phyloP scores from a whole-genome alignment of 257 asterid genomes.

The Solanum pennellii region DNA sequence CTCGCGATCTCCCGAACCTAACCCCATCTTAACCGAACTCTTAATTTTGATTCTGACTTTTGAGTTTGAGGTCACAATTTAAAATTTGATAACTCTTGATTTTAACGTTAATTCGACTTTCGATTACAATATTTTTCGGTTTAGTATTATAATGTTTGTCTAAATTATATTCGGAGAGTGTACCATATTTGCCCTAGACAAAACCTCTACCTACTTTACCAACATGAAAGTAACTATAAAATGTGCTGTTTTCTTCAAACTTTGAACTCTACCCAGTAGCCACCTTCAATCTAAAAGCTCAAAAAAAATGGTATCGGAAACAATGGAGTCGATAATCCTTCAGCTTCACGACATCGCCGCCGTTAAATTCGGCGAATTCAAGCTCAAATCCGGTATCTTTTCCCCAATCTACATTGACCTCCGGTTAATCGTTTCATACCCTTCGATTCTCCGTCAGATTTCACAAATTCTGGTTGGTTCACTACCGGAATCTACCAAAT shows the following conservation, averaged over 20 bases:
- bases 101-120: accelerated
- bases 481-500: slow-evolving; percentile 47
- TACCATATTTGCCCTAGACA: not conserved
- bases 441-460: slow-evolving; percentile 63
- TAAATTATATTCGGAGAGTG: not conserved
- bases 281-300: not conserved
- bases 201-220: not conserved
- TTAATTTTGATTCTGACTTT: not conserved
- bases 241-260: not conserved
- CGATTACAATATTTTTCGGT: no score
- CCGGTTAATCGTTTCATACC: slow-evolving; percentile 86
- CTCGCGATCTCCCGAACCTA: not conserved
- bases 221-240: not conserved
- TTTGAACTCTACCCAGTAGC: not conserved
- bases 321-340: slow-evolving; percentile 67
- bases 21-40: no score
- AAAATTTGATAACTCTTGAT: not conserved
- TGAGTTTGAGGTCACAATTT: no score
- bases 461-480: slow-evolving; percentile 48
- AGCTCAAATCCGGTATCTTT: slow-evolving; percentile 86
- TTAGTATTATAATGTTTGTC: accelerated
- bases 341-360: slow-evolving; percentile 91
- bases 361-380: slow-evolving; percentile 90
- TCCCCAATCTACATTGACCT: slow-evolving; percentile 98
- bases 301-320: not conserved